phyloP scores from a whole-genome alignment of 2,329 filamentous ascomycete species.

The Fusarium chlamydosporum region DNA sequence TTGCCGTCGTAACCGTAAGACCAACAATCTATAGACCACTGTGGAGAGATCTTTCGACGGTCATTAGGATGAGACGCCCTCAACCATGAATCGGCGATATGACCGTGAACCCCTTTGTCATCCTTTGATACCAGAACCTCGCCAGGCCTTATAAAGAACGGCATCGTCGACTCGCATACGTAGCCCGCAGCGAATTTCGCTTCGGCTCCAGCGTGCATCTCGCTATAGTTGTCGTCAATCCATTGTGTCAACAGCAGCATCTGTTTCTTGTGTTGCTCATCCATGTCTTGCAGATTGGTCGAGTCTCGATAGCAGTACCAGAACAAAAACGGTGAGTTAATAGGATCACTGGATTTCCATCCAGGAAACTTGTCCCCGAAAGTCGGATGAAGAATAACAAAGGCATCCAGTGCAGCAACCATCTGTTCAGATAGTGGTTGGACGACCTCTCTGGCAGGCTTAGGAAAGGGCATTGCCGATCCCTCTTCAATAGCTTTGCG shows the following conservation, averaged over 20 bases:
- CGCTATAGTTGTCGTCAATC: background rate
- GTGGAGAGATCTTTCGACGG: background rate
- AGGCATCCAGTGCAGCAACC: background rate
- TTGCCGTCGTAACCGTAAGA: background rate
- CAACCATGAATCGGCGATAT: background rate
- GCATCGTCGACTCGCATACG: background rate
- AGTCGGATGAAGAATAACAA: background rate
- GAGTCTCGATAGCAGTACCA: conserved; percentile 2
- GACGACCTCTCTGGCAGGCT: background rate
- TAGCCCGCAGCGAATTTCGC: background rate
- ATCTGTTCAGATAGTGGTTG: conserved; percentile 2
- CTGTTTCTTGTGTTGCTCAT: background rate
- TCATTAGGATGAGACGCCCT: background rate
- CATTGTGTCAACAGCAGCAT: background rate
- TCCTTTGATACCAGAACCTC: conserved; percentile 3
- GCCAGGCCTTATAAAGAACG: background rate
- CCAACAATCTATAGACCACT: background rate
- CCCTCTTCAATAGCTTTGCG: background rate
- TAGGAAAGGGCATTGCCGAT: background rate
- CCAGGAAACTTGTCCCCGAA: background rate
- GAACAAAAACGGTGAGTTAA: background rate
- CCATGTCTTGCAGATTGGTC: background rate
- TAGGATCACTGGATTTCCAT: background rate
- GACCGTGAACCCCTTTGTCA: background rate
- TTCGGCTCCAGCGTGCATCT: background rate